Percentiles rank a stretch among this genome's conserved stretches.
Conservation (phyloP, 2,329 filamentous ascomycete species). For the Akanthomyces dipterigenus region DNA sequence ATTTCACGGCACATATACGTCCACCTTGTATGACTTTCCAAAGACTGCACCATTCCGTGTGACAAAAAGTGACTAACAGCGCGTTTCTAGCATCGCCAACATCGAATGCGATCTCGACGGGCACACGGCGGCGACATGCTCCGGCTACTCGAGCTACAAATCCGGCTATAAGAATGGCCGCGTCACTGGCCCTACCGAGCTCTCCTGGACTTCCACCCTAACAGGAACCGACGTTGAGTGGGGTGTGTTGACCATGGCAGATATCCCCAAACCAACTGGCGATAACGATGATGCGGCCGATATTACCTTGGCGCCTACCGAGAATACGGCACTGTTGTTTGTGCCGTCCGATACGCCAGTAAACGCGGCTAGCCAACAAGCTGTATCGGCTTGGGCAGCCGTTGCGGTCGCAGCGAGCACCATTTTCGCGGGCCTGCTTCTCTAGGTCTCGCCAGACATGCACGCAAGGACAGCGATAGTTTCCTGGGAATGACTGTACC, state of each 20-base stretch:
- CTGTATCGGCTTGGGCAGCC: background rate
- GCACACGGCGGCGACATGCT: conserved; percentile 39
- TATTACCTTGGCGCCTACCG: background rate
- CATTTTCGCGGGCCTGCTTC: background rate
- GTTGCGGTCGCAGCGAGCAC: conserved; percentile 6
- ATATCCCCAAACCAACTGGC: conserved; percentile 26
- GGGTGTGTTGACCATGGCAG: conserved; percentile 38
- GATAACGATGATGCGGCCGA: conserved; percentile 19
- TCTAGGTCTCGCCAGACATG: background rate
- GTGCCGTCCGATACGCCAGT: background rate
- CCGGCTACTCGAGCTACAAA: conserved; percentile 40
- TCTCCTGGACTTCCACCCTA: conserved; percentile 39
- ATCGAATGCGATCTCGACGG: conserved; percentile 36
- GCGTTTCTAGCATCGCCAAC: conserved; percentile 32
- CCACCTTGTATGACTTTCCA: conserved; percentile 31
- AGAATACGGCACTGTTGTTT: conserved; percentile 8
- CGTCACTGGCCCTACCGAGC: conserved; percentile 36
- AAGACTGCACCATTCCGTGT: background rate
- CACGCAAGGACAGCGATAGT: background rate
- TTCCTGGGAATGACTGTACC: background rate
- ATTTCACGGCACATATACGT: conserved; percentile 37
- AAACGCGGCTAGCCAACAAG: background rate
- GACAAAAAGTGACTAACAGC: background rate
- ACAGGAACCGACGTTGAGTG: conserved; percentile 35
- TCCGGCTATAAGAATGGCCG: conserved; percentile 31